Base-by-base conservation (phyloP, 140 eudicot species). In the Erigeron philadelphicus region DNA sequence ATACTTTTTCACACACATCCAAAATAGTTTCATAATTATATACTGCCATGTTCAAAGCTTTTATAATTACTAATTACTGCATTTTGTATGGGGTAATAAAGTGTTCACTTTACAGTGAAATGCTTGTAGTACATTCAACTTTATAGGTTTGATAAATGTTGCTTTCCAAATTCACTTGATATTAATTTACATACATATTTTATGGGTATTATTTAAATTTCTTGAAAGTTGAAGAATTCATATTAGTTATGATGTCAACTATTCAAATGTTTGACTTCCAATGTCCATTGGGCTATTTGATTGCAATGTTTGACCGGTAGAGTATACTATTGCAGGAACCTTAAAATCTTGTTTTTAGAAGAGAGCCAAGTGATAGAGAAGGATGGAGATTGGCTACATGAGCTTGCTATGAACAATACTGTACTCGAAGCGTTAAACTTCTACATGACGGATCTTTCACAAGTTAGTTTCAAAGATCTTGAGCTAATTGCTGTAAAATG, bases 381-480 rank as follows among this genome's bases (percentile, higher is more conserved):
- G 11, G 83, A 72, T 65, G 90, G 86, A 65, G 81, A 62, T 13
- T 87, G 95, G 95, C 66, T 84, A 15, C 90, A 87, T 67, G 84
- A 87, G 84, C 83, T 87, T 53, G 90, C 95, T 42, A 54, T 75
- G 68, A 81, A 84, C 78, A 87, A 84, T 61, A 87, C 70, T 6
- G 74, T 69, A 43, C 88, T 87, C 2, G 90, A 84, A 78, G 70
- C 82, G 0, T 72, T 87, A 44, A 87, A 84, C 83, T 87, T 84
- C 75, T 87, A 87, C 75, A 72, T 79, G 95, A 82, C 90, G 0
- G 86, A 83, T 7, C 82, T 87, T 66, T 64, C 75, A 19, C 55
- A 76, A 82, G 69, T 84, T 43, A 70, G 68, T 19, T 55, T 47
- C 52, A 48, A 72, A 15, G 95, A 87, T 59, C 89, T 87, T 48